phyloP scores from a whole-genome alignment of 768 basidiomycete genomes.

The Peribolospora baueri region DNA sequence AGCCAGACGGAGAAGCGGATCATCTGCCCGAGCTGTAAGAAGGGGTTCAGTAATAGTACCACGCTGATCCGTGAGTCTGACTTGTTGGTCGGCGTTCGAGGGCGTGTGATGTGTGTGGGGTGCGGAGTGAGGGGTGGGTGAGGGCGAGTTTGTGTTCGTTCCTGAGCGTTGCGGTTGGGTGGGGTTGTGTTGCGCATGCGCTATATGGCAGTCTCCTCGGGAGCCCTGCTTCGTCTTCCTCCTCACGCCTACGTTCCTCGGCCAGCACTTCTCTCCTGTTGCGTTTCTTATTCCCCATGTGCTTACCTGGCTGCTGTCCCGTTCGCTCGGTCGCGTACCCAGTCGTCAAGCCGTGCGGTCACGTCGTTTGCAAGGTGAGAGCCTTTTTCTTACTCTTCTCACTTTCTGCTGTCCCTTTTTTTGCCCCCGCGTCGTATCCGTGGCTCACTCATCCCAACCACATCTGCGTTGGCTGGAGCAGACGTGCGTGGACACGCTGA shows the following conservation, averaged over 20 bases:
- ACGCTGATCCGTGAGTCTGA: constrained; percentile 37
- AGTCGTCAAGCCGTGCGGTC: constrained; percentile 71
- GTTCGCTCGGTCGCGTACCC: background rate
- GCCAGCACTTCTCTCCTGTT: background rate
- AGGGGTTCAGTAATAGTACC: constrained; percentile 50
- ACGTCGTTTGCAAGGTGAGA: constrained; percentile 42
- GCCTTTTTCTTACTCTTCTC: too few species aligned
- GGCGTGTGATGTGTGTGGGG: background rate
- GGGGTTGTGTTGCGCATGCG: too few species aligned
- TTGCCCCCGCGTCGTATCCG: background rate
- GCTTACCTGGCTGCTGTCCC: background rate
- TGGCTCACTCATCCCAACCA: background rate
- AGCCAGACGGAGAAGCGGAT: constrained; percentile 16
- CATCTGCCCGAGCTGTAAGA: constrained; percentile 76
- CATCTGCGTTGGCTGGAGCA: constrained; percentile 19
- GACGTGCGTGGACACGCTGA: constrained; percentile 68
- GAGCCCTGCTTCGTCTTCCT: too few species aligned
- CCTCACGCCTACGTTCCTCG: too few species aligned
- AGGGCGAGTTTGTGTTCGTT: too few species aligned
- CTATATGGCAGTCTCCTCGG: too few species aligned
- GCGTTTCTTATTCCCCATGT: background rate
- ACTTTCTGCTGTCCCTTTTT: background rate
- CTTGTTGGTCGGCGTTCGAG: background rate
- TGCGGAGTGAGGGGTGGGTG: background rate
- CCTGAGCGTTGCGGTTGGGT: too few species aligned